Percentiles rank a stretch among this genome's conserved stretches.
Evolutionary conservation across 2,329 filamentous ascomycete genomes (phyloP).

Genomic region (Cordyceps pruinosa): DNA sequence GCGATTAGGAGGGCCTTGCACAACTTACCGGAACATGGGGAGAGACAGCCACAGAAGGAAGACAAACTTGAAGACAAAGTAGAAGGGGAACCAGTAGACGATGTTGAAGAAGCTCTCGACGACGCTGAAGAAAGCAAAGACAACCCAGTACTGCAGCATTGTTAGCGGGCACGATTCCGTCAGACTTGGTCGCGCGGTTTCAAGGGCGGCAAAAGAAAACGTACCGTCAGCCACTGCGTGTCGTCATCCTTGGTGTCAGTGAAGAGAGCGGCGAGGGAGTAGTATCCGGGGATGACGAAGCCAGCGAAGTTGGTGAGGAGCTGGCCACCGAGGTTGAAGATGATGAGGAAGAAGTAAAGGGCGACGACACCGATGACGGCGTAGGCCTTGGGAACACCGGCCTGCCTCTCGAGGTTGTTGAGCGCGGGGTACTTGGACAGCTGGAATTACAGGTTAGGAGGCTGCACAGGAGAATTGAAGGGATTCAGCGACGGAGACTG

Average conservation of each 20-base stretch:
- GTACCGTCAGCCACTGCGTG: conserved; percentile 71
- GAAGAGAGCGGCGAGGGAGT: conserved; percentile 74
- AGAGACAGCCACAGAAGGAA: conserved; percentile 97
- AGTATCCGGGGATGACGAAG: conserved; percentile 77
- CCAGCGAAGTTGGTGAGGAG: conserved; percentile 82
- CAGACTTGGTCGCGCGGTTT: not conserved
- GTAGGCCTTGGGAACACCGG: conserved; percentile 78
- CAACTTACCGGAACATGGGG: conserved; percentile 78
- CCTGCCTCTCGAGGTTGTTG: conserved; percentile 81
- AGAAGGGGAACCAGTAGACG: conserved; percentile 96
- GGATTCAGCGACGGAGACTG: conserved; percentile 25
- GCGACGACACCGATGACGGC: conserved; percentile 67
- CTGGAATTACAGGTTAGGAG: conserved; percentile 34
- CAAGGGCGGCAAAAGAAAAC: conserved; percentile 23
- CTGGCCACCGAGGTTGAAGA: conserved; percentile 87
- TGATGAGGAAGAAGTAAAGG: conserved; percentile 84
- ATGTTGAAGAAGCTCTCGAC: conserved; percentile 76
- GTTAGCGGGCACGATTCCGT: conserved; percentile 27
- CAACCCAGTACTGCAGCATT: conserved; percentile 73
- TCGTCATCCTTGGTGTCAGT: conserved; percentile 65
- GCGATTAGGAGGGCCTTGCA: not conserved
- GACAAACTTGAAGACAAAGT: conserved; percentile 99
- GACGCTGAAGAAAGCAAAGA: conserved; percentile 75
- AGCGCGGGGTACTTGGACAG: conserved; percentile 79
- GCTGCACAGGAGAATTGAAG: not conserved